A percentile compares a stretch with the other conserved stretches of the same genome.
These are phyloP conservation scores for Corylus heterophylla DNA, from an alignment of 306 rosid species.

Conservation along the genomic window DNA sequence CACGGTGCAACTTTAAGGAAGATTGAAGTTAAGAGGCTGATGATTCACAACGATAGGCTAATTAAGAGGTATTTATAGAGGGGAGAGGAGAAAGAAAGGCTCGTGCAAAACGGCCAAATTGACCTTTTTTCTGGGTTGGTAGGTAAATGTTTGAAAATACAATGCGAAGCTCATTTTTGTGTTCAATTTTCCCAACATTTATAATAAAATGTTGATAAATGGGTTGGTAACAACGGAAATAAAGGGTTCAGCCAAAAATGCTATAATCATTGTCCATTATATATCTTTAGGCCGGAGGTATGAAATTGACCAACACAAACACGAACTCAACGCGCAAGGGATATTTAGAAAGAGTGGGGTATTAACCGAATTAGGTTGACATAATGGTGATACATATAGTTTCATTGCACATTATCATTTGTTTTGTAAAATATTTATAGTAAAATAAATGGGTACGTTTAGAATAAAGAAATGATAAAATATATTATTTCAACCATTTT, in stretches of 20 bases:
- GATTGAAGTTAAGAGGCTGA: no score
- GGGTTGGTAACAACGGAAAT: not conserved
- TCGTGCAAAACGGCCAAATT: slow-evolving; percentile 43
- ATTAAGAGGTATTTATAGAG: slow-evolving; percentile 22
- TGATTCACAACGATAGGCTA: not conserved
- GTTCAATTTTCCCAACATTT: not conserved
- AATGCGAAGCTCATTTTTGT: not conserved
- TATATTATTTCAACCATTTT: no score
- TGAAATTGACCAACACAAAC: not conserved
- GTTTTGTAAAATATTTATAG: no score
- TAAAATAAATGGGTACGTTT: no score
- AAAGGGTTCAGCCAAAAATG: not conserved
- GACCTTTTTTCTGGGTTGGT: slow-evolving; percentile 14
- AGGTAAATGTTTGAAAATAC: slow-evolving; percentile 8
- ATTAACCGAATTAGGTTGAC: no score
- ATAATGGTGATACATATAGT: no score
- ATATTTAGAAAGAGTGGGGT: no score
- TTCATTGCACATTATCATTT: no score
- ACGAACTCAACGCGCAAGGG: no score
- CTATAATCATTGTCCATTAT: not conserved
- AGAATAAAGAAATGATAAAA: no score
- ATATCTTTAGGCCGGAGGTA: not conserved
- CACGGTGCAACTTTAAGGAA: not conserved
- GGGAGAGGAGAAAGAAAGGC: not conserved
- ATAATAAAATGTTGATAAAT: not conserved